Evolutionary conservation across 177 flowering plant genomes (phyloP), one percentile per base, ranked within the genome.

Genomic region (Tripterygium wilfordii): DNA sequence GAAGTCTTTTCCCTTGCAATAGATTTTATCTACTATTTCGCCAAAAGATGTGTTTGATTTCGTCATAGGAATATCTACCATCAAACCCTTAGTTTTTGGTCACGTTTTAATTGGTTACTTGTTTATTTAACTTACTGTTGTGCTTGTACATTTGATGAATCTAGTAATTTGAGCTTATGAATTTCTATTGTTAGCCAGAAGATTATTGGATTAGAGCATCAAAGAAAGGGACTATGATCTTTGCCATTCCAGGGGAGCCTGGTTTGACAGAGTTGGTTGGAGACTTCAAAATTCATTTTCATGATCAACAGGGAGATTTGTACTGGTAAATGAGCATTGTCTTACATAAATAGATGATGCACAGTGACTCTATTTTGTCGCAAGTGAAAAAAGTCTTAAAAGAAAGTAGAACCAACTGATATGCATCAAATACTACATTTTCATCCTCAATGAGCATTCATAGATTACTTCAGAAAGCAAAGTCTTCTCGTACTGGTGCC

Each of bases 191-290:
- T n/a, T n/a, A 94, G 99, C 86, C 99, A 21, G 95, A 94, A 71
- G 96, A 85, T 67, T 90, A 81, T 63, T 94, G 99, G 99, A 81
- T 94, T 41, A 72, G 60, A 62, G 85, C 96, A 20, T 85, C 88
- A 27, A 90, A 69, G 71, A 94, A 87, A 68, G 92, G 90, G 51
- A 61, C 90, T 17, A 75, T 79, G 77, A 90, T 89, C 10, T 94
- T 94, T 70, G 97, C 99, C 45, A 54, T 94, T 31, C 99, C 99
- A 1, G 95, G 99, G 44, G 95, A 94, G 63, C 89, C 96, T n/a
- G n/a, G n/a, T 48, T 68, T 94, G 51, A 67, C 97, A 32, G 96
- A 89, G 66, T 55, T 94, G 51, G 59, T 67, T 23, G 99, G 99
- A 16, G 99, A 94, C 68, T 89, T 94, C 72, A 94, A 90, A 65